These are phyloP conservation scores for Ricinus communis DNA, from an alignment of 345 rosid genomes.

Conservation along the genomic window DNA sequence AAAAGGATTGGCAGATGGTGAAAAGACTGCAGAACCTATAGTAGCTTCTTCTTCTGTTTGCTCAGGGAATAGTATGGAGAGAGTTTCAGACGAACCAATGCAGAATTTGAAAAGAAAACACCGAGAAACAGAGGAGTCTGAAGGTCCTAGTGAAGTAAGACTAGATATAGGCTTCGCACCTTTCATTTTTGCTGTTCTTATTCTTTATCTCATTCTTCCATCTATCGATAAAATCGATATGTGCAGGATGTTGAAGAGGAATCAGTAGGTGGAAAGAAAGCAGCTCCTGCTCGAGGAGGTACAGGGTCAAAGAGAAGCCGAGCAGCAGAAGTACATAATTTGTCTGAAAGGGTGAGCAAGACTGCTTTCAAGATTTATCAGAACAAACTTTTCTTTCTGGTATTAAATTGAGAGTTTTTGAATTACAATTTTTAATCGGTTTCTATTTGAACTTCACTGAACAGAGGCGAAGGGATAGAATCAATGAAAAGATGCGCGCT, in stretches of 20 bases:
- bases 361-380: conserved; percentile 1
- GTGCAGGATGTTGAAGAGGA: conserved; percentile 79
- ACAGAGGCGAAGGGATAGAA: conserved; percentile 90
- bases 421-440: conserved; percentile 15
- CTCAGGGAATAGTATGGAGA: conserved; percentile 67
- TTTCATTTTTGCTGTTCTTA: conserved; percentile 1
- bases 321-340: conserved; percentile 91
- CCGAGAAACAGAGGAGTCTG: conserved; percentile 53
- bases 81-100: conserved; percentile 50
- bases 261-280: conserved; percentile 46
- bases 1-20: conserved; percentile 46
- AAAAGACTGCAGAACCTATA: conserved; percentile 47
- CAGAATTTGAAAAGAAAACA: conserved; percentile 63
- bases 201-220: conserved; percentile 4
- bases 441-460: conserved; percentile 22
- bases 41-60: conserved; percentile 74
- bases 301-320: conserved; percentile 73
- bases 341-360: conserved; percentile 89
- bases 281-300: conserved; percentile 42
- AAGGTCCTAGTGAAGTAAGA: conserved; percentile 74
- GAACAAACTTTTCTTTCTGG: conserved; percentile 9
- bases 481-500: conserved; percentile 92
- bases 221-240: neutral
- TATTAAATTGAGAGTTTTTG: conserved; percentile 15
- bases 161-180: neutral